Conservation (phyloP, 495 filamentous ascomycete species). For the Echria macrotheca region DNA sequence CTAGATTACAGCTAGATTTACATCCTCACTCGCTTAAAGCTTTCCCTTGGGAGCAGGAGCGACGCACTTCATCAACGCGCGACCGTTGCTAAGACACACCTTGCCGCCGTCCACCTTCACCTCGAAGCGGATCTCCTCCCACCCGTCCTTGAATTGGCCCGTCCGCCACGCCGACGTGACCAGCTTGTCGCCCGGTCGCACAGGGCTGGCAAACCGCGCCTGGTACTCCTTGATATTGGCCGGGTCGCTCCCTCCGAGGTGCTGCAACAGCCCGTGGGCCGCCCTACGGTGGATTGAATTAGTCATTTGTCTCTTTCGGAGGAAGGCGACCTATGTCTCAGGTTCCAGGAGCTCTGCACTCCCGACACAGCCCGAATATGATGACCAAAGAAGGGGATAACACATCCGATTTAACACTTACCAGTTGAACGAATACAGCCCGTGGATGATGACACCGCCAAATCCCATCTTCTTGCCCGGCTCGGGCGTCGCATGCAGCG, state of each 20-base stretch:
- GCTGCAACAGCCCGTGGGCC: conserved; percentile 67
- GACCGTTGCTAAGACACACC: conserved; percentile 76
- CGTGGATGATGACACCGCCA: conserved; percentile 83
- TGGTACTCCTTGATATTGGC: conserved; percentile 79
- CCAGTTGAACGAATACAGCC: conserved; percentile 78
- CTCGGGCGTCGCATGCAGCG: conserved; percentile 77
- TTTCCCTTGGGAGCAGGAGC: conserved; percentile 58
- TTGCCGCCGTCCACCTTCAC: conserved; percentile 67
- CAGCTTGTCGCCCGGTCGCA: conserved; percentile 68
- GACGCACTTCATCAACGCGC: conserved; percentile 66
- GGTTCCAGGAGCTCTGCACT: too few species aligned
- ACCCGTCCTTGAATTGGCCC: conserved; percentile 61
- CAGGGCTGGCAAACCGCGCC: conserved; percentile 79
- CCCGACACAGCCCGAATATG: too few species aligned
- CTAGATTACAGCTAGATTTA: too few species aligned
- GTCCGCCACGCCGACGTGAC: conserved; percentile 60
- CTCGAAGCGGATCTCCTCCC: conserved; percentile 76
- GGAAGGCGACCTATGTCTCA: too few species aligned
- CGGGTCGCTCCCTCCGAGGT: conserved; percentile 69
- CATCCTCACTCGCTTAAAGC: conserved; percentile 53
- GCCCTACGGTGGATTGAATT: too few species aligned
- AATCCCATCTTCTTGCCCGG: conserved; percentile 87
- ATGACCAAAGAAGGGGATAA: too few species aligned
- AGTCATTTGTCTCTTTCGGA: too few species aligned
- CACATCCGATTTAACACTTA: too few species aligned